Evolutionary conservation across 2,329 filamentous ascomycete genomes (phyloP).

Genomic region (Ceratocystis destructans): DNA sequence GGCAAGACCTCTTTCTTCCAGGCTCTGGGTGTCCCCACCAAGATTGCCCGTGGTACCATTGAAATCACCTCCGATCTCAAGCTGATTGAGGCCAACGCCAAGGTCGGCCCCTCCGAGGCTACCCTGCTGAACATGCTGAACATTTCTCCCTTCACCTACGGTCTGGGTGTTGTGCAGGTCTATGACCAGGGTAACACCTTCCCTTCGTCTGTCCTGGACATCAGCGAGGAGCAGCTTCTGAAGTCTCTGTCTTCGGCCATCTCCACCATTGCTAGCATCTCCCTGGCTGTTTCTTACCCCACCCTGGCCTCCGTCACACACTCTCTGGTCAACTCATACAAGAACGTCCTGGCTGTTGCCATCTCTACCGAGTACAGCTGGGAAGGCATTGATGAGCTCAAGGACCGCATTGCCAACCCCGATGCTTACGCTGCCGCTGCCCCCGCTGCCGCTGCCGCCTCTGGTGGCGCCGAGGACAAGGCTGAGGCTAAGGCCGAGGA

Average conservation of each 20-base stretch:
- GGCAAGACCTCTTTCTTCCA: constrained; percentile 99
- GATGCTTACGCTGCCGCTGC: constrained; percentile 83
- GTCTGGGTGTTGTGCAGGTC: constrained; percentile 90
- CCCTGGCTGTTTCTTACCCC: constrained; percentile 86
- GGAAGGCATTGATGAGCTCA: constrained; percentile 93
- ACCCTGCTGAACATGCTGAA: constrained; percentile 99
- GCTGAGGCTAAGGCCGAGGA: constrained; percentile 53
- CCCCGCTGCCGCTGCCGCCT: constrained; percentile 49
- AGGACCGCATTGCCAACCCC: constrained; percentile 99
- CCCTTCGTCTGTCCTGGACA: constrained; percentile 72
- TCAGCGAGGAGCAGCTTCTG: constrained; percentile 88
- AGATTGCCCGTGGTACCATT: constrained; percentile 99
- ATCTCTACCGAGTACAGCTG: constrained; percentile 83
- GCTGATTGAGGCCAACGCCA: constrained; percentile 82
- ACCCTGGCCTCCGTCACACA: constrained; percentile 93
- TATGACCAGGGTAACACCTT: constrained; percentile 97
- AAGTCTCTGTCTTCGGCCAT: constrained; percentile 69
- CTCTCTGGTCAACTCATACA: constrained; percentile 95
- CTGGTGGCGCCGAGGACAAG: constrained; percentile 37
- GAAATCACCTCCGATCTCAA: constrained; percentile 98
- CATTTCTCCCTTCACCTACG: constrained; percentile 99
- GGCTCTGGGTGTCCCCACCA: constrained; percentile 99
- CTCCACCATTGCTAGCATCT: constrained; percentile 76
- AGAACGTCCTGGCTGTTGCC: constrained; percentile 85
- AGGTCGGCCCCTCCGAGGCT: constrained; percentile 97